Base-by-base conservation (phyloP, 2,329 filamentous ascomycete species). In the Ceratocystiopsis minuta region DNA sequence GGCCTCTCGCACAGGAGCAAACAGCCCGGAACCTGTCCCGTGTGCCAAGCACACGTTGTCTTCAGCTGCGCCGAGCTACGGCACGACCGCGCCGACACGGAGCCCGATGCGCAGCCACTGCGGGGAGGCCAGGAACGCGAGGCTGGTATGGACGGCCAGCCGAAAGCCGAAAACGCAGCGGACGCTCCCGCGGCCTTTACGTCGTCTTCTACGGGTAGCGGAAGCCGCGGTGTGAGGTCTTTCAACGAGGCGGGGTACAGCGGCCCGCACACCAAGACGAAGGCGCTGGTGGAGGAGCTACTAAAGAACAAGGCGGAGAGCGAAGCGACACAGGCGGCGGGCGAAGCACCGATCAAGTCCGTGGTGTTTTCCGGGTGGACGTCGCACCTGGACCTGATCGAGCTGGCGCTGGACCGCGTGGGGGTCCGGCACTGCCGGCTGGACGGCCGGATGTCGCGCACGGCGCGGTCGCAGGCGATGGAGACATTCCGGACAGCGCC, bases 301-400 rank as follows among this genome's bases (percentile, higher is more conserved):
- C 58, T 80, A 1, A 64, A 67, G 40, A 74, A 75, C 40, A 73
- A 75, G 44, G 64, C 65, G 1, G 72, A 78, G 54, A 83, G 75
- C 45, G 67, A 70, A 34, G 62, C 61, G 0, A 28, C 11, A 2
- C 6, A 28, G 24, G 64, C 72, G 11, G 72, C 75, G 0, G 61
- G 71, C 12, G 74, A 87, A 53, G 71, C 75, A 0, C 87, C 87
- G 0, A 80, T 84, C 60, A 96, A 94, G 57, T 90, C 84, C 20
- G 86, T 98, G 14, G 77, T 98, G 7, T 96, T 96, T 60, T 94
- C 86, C 0, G 79, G 78, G n/a, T 96, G 90, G 87, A 96, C 90
- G 0, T 79, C 81, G 0, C 87, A 96, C 55, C 73, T 98, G 15
- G 87, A 96, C 56, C 72, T 98, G 16, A 93, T 98, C 50, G 77